phyloP scores from a whole-genome alignment of 768 basidiomycete genomes.

The Tricholomella constricta region DNA sequence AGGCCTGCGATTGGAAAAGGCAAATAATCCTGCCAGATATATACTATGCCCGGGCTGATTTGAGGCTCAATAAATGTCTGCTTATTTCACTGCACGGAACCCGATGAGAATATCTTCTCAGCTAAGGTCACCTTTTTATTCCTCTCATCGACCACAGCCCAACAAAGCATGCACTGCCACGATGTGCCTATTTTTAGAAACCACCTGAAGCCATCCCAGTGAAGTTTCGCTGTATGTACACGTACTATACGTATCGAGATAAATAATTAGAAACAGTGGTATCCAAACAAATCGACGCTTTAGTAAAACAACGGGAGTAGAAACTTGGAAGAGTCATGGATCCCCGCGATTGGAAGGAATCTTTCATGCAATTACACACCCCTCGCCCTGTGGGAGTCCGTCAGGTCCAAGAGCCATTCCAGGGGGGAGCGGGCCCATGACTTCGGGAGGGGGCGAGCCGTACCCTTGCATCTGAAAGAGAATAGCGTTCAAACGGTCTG shows the following conservation, averaged over 20 bases:
- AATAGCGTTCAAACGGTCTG: not conserved
- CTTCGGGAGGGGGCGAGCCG: slow-evolving; percentile 3
- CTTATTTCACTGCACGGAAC: no score
- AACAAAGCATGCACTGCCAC: not conserved
- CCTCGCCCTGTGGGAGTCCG: not conserved
- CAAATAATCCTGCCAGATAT: not conserved
- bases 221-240: no score
- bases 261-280: not conserved
- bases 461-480: slow-evolving; percentile 2
- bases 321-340: no score
- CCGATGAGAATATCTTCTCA: no score
- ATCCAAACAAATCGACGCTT: not conserved
- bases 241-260: not conserved
- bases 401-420: not conserved
- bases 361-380: slow-evolving; percentile 3
- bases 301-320: not conserved
- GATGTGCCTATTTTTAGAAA: not conserved
- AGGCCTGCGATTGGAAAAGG: not conserved
- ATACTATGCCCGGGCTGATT: no score
- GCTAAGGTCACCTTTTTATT: no score
- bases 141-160: no score
- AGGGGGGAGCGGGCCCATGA: slow-evolving; percentile 3
- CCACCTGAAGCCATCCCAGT: no score
- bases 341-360: not conserved
- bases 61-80: no score